phyloP scores from a whole-genome alignment of 345 rosid genomes.

The Populus nigra region DNA sequence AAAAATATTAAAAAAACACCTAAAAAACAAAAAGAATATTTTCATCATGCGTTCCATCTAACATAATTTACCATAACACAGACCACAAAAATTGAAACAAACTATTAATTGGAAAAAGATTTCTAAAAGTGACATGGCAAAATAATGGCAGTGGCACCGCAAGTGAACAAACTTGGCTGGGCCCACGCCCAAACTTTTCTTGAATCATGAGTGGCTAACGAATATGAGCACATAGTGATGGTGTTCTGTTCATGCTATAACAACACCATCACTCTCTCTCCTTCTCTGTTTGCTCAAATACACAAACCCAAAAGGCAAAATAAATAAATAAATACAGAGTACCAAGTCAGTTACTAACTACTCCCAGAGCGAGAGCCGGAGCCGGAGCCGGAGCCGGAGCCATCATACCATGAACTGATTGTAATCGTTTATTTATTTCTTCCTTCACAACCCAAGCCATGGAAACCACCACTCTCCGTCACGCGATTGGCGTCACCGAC shows the following conservation, averaged over 20 bases:
- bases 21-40: background rate
- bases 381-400: too few relatives aligned
- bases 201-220: background rate
- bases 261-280: background rate
- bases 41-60: too few relatives aligned
- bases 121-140: background rate
- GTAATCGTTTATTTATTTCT: too few relatives aligned
- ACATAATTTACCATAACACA: too few relatives aligned
- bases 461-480: slow-evolving; percentile 47
- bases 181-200: too few relatives aligned
- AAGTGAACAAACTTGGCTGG: too few relatives aligned
- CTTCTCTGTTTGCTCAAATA: too few relatives aligned
- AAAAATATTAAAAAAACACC: slow-evolving; percentile 3
- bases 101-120: background rate
- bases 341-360: too few relatives aligned
- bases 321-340: too few relatives aligned
- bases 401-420: too few relatives aligned
- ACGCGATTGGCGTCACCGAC: slow-evolving; percentile 31
- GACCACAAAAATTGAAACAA: background rate
- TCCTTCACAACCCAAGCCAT: slow-evolving; percentile 18
- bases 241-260: slow-evolving; percentile 19
- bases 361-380: too few relatives aligned
- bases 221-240: slow-evolving; percentile 20
- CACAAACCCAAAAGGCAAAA: background rate
- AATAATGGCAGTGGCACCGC: background rate